Evolutionary conservation across 2,329 filamentous ascomycete genomes (phyloP), one percentile per base, ranked within the genome.

Genomic region (Leptographium radiaticola): DNA sequence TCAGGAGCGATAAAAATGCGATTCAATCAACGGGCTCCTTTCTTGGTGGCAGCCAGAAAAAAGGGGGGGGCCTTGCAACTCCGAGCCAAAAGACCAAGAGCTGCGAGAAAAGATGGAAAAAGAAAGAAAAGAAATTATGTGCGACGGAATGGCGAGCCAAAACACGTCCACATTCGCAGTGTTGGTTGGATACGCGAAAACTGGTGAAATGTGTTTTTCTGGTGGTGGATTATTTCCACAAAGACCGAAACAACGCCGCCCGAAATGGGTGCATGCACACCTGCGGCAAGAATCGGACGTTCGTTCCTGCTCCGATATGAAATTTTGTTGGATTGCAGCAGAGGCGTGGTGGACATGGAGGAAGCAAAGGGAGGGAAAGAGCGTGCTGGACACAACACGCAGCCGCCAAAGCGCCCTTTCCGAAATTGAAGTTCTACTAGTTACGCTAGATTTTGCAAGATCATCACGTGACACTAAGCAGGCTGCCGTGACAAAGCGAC

Each of bases 121-220:
- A n/a, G 51, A 49, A 39, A 16, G 40, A 20, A 20, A 33, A 18
- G 36, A 54, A 48, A n/a, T 44, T 34, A 51, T 25, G 25, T 25
- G 30, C 30, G 47, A 47, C 40, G 31, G 33, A 47, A 53, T 25
- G 33, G 39, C 18, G 40, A 33, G 18, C 46, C 38, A 53, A 54
- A 54, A 54, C 53, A 54, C 53, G 53, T 54, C 47, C 48, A 38
- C 25, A 25, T 31, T 10, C 25, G 43, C 43, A 13, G 25, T 7
- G 25, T 25, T 25, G 16, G 43, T 31, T 45, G 43, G 25, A 31
- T n/a, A 45, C 43, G 45, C 45, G 45, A 25, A 50, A 25, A 13
- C 36, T 31, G 25, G 6, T 6, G 16, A 36, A 18, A 11, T 16
- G 16, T 31, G 45, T 12, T 33, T 48, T 47, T 30, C 25, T 13